Base-by-base conservation (phyloP, 805 yeast species). In the Starmerella ratchasimensis region DNA sequence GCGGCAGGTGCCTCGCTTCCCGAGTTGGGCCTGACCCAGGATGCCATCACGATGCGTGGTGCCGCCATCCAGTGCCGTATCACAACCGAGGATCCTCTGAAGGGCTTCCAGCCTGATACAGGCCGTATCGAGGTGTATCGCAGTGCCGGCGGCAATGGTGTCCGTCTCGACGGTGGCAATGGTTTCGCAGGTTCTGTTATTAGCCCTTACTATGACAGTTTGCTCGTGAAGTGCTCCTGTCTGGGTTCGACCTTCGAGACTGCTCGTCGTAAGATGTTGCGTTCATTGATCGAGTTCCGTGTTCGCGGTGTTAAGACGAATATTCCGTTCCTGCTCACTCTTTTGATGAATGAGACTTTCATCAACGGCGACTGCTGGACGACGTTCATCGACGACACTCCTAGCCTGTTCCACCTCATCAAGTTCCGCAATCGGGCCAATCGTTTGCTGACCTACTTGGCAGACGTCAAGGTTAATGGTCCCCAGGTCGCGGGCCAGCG, bases 61-160 rank as follows among this genome's bases (percentile, higher is more conserved):
- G 88, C 86, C 57, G 97, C 98, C 27, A 90, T 90, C 52, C 98
- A 90, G 68, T 88, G 98, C 68, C 84, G 98, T 69, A 90, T 90
- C 66, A 88, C 97, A 42, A 88, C 98, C 36, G 98, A 90, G 63
- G 98, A 88, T 59, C 97, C 98, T 10, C 58, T 93, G 36, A 86
- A 86, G 66, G 82, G 80, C 58, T 88, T 88, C 76, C 96, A 82
- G 64, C 98, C 98, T 13, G 98, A 88, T 59, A 90, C 97, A 3
- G 98, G 98, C 58, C 84, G 86, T 63, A 80, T 88, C 53, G 98
- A 88, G 62, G 98, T 88, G 32, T 88, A 88, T 68, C 76, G 97
- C 61, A 84, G 96, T 32, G 82, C 97, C 17, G 98, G 98, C 64
- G 99, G 99, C 69, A 90, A 90, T 57, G 99, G 99, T 61, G 96